Evolutionary conservation across 257 asterid genomes (phyloP).

Genomic region (Gentiana straminea): DNA sequence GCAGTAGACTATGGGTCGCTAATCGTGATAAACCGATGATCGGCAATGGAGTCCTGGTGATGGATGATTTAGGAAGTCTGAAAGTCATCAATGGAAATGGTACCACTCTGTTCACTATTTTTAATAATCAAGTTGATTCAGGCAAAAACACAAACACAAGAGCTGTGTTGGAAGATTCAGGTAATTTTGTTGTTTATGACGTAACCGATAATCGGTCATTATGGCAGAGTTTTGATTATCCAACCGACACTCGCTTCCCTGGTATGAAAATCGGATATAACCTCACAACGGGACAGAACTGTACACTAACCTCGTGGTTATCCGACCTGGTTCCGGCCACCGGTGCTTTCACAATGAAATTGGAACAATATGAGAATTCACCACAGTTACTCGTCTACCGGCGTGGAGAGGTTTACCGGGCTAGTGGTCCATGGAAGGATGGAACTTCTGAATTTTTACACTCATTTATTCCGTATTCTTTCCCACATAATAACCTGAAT

Average conservation of each 20-base stretch:
- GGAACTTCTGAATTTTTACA: not conserved
- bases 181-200: slow-evolving; percentile 25
- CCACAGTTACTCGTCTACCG: slow-evolving; percentile 20
- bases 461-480: not conserved
- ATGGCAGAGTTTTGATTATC: slow-evolving; percentile 21
- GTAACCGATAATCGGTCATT: not conserved
- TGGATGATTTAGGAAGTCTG: slow-evolving; percentile 19
- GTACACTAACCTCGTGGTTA: slow-evolving; percentile 40
- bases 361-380: slow-evolving; percentile 7
- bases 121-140: slow-evolving; percentile 6
- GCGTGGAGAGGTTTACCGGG: slow-evolving; percentile 17
- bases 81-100: slow-evolving; percentile 8
- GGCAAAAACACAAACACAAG: slow-evolving; percentile 14
- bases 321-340: slow-evolving; percentile 13
- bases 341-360: slow-evolving; percentile 36
- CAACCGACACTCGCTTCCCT: slow-evolving; percentile 45
- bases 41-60: slow-evolving; percentile 8
- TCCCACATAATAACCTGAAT: not conserved
- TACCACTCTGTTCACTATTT: slow-evolving; percentile 7
- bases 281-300: slow-evolving; percentile 18
- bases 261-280: slow-evolving; percentile 40
- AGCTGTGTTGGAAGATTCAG: slow-evolving; percentile 22
- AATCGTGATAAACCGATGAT: slow-evolving; percentile 12
- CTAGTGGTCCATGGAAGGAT: slow-evolving; percentile 13
- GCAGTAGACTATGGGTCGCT: too few species aligned